Evolutionary conservation across 768 basidiomycete species (phyloP).

Genomic region (Coprinopsis strossmayeri): DNA sequence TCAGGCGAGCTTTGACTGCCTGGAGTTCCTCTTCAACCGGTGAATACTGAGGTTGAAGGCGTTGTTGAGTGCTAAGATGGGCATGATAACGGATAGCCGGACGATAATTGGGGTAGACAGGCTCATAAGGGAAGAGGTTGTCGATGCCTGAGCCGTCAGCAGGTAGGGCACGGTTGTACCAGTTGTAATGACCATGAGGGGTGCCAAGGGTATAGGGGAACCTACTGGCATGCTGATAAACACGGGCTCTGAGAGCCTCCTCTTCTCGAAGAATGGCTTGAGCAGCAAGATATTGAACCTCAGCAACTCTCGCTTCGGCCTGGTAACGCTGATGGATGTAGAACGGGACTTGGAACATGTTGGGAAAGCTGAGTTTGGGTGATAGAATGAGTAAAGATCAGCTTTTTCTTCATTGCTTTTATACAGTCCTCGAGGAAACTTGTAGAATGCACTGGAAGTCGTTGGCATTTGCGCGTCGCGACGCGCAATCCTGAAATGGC

Average conservation of each 20-base stretch:
- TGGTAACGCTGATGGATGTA: conserved; percentile 29
- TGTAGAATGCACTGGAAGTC: neutral
- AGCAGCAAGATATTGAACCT: conserved; percentile 29
- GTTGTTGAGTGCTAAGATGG: neutral
- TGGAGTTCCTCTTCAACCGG: neutral
- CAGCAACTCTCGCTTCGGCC: conserved; percentile 25
- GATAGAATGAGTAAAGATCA: neutral
- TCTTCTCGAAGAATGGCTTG: conserved; percentile 27
- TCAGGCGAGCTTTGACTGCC: conserved; percentile 3
- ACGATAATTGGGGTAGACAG: no score
- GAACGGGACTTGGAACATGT: conserved; percentile 5
- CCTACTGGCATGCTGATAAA: no score
- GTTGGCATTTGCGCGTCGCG: conserved; percentile 3
- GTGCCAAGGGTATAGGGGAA: no score
- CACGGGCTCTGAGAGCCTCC: conserved; percentile 19
- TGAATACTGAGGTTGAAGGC: neutral
- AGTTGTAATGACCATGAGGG: no score
- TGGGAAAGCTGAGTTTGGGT: neutral
- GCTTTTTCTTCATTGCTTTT: neutral
- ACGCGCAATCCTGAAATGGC: no score
- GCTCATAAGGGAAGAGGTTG: no score
- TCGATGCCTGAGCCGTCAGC: no score
- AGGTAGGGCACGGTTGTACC: no score
- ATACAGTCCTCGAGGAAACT: neutral
- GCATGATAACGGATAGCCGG: neutral